Evolutionary conservation across 2,329 filamentous ascomycete species (phyloP), one percentile per base, ranked within the genome.

Genomic region (Clonostachys byssicola): DNA sequence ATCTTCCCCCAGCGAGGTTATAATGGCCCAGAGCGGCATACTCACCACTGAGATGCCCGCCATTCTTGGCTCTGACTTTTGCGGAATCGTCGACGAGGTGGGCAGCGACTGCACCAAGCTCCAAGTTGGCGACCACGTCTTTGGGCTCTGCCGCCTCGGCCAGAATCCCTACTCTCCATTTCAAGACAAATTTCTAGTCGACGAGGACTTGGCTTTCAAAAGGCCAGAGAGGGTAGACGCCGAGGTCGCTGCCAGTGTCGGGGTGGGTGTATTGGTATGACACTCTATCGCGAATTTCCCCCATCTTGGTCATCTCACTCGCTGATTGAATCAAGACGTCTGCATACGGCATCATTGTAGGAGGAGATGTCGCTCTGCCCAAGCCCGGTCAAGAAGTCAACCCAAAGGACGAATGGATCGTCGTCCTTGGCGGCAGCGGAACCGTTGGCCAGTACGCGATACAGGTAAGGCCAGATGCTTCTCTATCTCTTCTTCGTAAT

Each of bases 131-230:
- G 66, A 70, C 52, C 56, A 53, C 16, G 54, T 67, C 36, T 70
- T 60, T 49, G 63, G 65, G 3, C 66, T 63, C 48, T 61, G 61
- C 2, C 58, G 56, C 12, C 45, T 70, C 1, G 68, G 68, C 2
- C 50, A 54, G 8, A 62, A 57, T n/a, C 53, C 53, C 6, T 61
- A 60, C 46, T 57, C 56, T 1, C 65, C 66, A 4, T 68, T 69
- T 38, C 67, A 69, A 45, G 66, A 70, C 23, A 57, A 59, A 13
- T 68, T 67, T 34, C 43, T 70, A 6, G 66, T 66, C 40, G 58
- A 66, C n/a, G 65, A 67, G 47, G 52, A 60, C 34, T 49, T 66
- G 8, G 49, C 63, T 3, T 62, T 70, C 36, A 65, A 61, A 46
- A 61, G 54, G 16, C 48, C 55, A 0, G 49, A 46, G 2, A 56